These are phyloP conservation scores for Penicillium sp. DNA, from an alignment of 2,329 filamentous ascomycete genomes.

Conservation along the genomic window DNA sequence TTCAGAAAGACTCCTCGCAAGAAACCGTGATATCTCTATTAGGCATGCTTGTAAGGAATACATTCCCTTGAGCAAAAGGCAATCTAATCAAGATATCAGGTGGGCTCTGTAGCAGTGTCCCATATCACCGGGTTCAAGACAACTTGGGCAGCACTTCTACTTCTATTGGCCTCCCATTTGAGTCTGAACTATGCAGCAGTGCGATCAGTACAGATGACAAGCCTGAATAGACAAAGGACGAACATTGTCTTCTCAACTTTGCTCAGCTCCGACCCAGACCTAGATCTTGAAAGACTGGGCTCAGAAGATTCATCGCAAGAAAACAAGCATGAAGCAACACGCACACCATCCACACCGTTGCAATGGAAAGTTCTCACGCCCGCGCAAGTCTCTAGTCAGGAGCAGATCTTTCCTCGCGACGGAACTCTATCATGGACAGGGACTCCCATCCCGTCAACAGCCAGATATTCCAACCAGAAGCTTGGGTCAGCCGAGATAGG, in stretches of 20 bases:
- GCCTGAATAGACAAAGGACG: conserved; percentile 78
- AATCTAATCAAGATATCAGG: conserved; percentile 35
- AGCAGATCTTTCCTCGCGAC: conserved; percentile 58
- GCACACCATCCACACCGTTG: not conserved
- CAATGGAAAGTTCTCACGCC: conserved; percentile 48
- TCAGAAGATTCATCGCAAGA: no score
- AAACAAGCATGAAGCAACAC: not conserved
- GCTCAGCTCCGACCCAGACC: conserved; percentile 32
- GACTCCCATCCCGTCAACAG: not conserved
- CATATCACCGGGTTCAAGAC: conserved; percentile 62
- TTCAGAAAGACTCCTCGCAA: conserved; percentile 79
- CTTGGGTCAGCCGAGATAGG: conserved; percentile 55
- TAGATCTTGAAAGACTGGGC: conserved; percentile 3
- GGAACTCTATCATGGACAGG: conserved; percentile 55
- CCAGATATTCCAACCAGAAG: not conserved
- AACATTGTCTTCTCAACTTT: conserved; percentile 66
- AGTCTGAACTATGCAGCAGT: conserved; percentile 83
- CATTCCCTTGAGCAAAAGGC: not conserved
- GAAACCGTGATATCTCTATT: conserved; percentile 87
- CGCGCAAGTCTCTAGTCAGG: conserved; percentile 54
- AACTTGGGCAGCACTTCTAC: conserved; percentile 67
- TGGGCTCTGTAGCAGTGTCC: conserved; percentile 74
- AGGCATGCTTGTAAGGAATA: conserved; percentile 64
- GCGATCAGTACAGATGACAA: conserved; percentile 72
- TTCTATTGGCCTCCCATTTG: conserved; percentile 70